Evolutionary conservation across 2,329 filamentous ascomycete genomes (phyloP).

Genomic region (Diaporthe citriasiana): DNA sequence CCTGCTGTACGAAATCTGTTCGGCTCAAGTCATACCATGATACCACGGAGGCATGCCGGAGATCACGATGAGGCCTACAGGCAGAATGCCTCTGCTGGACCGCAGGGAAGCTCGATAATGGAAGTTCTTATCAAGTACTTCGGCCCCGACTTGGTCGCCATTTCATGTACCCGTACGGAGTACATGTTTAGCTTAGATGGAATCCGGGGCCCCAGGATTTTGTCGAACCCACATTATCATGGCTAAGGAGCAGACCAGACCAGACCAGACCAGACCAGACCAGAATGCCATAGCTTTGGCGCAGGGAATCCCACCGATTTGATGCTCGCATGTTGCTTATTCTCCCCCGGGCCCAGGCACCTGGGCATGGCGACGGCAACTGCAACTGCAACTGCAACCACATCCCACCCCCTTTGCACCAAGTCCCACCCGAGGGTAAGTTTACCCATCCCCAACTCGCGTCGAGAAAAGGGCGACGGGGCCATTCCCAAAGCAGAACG

Average conservation of each 20-base stretch:
- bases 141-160: not conserved
- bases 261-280: not conserved
- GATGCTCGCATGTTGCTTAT: slow-evolving; percentile 2
- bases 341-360: not conserved
- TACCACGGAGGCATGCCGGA: not conserved
- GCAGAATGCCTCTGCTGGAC: not conserved
- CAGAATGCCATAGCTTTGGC: not conserved
- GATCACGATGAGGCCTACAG: not conserved
- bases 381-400: slow-evolving; percentile 23
- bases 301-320: slow-evolving; percentile 35
- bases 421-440: not conserved
- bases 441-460: not conserved
- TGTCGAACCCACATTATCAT: slow-evolving; percentile 19
- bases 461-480: not conserved
- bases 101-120: not conserved
- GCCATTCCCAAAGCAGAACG: slow-evolving; percentile 35
- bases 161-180: not conserved
- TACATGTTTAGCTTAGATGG: slow-evolving; percentile 5
- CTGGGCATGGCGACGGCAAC: slow-evolving; percentile 9
- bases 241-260: slow-evolving; percentile 1
- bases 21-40: not conserved
- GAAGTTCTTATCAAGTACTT: not conserved
- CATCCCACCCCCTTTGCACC: not conserved
- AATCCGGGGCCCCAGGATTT: slow-evolving; percentile 38
- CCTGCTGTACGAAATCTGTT: not conserved